phyloP scores from a whole-genome alignment of 345 rosid species.

The Hibiscus syriacus region DNA sequence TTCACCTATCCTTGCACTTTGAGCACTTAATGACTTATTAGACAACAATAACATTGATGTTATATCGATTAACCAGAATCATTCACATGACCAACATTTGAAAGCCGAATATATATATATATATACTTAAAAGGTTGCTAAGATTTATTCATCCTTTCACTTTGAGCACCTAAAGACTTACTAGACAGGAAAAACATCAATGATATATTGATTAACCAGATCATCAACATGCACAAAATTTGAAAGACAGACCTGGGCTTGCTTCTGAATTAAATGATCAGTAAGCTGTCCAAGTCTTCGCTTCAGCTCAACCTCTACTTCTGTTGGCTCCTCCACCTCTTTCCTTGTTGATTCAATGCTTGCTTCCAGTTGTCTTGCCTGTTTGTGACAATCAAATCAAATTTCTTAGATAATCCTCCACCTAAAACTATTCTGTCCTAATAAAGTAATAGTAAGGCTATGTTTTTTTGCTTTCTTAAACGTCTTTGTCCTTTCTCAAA shows the following conservation, averaged over 20 bases:
- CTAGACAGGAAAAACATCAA: background rate
- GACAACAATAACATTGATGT: background rate
- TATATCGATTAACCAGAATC: background rate
- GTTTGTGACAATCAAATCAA: constrained; percentile 6
- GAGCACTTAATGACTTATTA: background rate
- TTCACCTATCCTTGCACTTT: background rate
- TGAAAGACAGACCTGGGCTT: constrained; percentile 65
- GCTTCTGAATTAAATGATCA: constrained; percentile 97
- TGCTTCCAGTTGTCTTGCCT: constrained; percentile 61
- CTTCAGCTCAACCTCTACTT: constrained; percentile 78
- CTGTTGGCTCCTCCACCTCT: constrained; percentile 84
- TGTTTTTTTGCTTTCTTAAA: no score
- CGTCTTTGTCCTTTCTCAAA: background rate
- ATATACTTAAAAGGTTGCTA: no score
- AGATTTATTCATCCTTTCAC: no score
- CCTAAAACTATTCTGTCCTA: background rate
- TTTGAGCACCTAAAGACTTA: constrained; percentile 37
- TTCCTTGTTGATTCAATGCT: constrained; percentile 60
- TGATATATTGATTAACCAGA: background rate
- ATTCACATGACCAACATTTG: background rate
- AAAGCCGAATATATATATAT: no score
- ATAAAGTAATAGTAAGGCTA: background rate
- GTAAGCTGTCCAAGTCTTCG: constrained; percentile 84
- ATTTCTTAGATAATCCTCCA: no score
- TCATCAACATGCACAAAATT: constrained; percentile 1